Evolutionary conservation across 768 basidiomycete genomes (phyloP).

Genomic region (Tephrocybe sp.): DNA sequence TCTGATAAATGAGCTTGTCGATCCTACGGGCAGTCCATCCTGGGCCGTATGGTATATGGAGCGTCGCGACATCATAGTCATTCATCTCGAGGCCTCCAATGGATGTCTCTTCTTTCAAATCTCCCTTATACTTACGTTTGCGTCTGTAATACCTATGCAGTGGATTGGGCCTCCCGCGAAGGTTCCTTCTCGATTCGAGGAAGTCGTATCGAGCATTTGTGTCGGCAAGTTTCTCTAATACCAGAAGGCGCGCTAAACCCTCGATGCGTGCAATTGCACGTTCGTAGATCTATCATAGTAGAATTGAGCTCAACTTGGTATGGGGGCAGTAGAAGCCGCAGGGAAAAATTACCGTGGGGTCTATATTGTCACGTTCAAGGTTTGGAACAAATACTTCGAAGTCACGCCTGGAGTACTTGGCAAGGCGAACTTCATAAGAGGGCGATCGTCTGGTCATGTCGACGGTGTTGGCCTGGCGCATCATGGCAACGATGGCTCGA

Average conservation of each 20-base stretch:
- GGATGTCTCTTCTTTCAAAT: slow-evolving; percentile 44
- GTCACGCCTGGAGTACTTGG: slow-evolving; percentile 53
- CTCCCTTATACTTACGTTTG: slow-evolving; percentile 48
- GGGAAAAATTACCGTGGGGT: slow-evolving; percentile 48
- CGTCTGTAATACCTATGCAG: slow-evolving; percentile 25
- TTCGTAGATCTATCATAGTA: slow-evolving; percentile 50
- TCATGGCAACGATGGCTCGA: slow-evolving; percentile 56
- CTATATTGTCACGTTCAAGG: slow-evolving; percentile 47
- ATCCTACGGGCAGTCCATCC: slow-evolving; percentile 56
- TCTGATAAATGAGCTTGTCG: slow-evolving; percentile 55
- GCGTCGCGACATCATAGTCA: slow-evolving; percentile 50
- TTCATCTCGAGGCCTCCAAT: slow-evolving; percentile 50
- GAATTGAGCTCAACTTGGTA: no score
- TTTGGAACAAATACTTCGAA: slow-evolving; percentile 59
- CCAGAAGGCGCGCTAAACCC: slow-evolving; percentile 60
- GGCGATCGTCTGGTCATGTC: slow-evolving; percentile 63
- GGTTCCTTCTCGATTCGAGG: slow-evolving; percentile 42
- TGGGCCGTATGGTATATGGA: slow-evolving; percentile 63
- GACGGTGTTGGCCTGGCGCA: slow-evolving; percentile 64
- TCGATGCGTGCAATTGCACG: slow-evolving; percentile 54
- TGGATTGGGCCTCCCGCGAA: slow-evolving; percentile 47
- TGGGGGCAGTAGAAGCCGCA: neutral
- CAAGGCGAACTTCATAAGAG: slow-evolving; percentile 60
- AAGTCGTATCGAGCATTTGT: slow-evolving; percentile 43
- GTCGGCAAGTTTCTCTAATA: slow-evolving; percentile 54